phyloP scores from a whole-genome alignment of 108 stramenopile species.

The Fistulifera pelliculosa region DNA sequence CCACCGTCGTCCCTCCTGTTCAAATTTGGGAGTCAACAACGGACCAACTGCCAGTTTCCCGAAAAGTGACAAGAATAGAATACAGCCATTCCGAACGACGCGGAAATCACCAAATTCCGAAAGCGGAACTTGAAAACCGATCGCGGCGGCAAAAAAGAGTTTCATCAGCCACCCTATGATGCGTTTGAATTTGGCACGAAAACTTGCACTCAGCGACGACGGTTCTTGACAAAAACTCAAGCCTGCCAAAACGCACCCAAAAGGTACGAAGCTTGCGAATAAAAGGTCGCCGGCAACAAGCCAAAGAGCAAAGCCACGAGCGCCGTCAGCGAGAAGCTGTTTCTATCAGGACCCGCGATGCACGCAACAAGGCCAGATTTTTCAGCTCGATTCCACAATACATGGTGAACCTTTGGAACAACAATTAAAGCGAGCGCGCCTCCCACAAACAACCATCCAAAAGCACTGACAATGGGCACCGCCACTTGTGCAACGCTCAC shows the following conservation, averaged over 20 bases:
- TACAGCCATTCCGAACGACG: slow-evolving; percentile 33
- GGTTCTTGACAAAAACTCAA: slow-evolving; percentile 51
- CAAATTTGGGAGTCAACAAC: too few species aligned
- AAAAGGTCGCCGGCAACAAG: slow-evolving; percentile 49
- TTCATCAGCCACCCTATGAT: slow-evolving; percentile 76
- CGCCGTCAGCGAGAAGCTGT: slow-evolving; percentile 27
- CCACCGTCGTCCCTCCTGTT: too few species aligned
- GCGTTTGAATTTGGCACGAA: slow-evolving; percentile 71
- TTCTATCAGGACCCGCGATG: too few species aligned
- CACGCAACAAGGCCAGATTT: too few species aligned
- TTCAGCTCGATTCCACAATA: slow-evolving; percentile 15
- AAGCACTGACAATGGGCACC: slow-evolving; percentile 57
- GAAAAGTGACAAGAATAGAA: slow-evolving; percentile 49
- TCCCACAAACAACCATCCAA: slow-evolving; percentile 57
- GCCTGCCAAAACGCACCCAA: slow-evolving; percentile 62
- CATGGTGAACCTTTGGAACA: slow-evolving; percentile 16
- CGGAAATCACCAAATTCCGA: slow-evolving; percentile 43
- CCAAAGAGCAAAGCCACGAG: slow-evolving; percentile 44
- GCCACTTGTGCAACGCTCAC: slow-evolving; percentile 36
- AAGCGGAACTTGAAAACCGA: slow-evolving; percentile 7
- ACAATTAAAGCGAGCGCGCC: slow-evolving; percentile 54
- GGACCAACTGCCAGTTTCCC: slow-evolving; percentile 43
- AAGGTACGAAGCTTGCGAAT: slow-evolving; percentile 45
- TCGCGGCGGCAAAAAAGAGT: slow-evolving; percentile 71
- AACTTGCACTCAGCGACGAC: slow-evolving; percentile 48